Evolutionary conservation across 1,284 basidiomycete species (phyloP).

Genomic region (Erythrobasidium hasegawianum): DNA sequence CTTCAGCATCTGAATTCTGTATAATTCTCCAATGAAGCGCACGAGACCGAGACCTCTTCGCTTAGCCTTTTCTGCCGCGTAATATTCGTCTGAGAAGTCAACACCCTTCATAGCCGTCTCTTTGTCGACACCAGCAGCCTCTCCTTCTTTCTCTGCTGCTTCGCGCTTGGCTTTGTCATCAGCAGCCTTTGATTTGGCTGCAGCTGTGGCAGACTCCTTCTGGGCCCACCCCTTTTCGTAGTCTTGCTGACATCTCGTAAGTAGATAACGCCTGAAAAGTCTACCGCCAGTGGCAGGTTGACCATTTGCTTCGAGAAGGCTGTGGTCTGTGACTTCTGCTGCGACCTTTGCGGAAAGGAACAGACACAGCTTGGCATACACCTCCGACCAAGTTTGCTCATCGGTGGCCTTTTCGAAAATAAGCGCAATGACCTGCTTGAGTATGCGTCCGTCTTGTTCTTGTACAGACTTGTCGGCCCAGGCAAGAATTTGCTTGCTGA

Average conservation of each 20-base stretch:
- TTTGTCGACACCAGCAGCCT: constrained; percentile 44
- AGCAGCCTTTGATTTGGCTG: constrained; percentile 56
- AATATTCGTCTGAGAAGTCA: constrained; percentile 87
- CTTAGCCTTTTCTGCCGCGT: constrained; percentile 93
- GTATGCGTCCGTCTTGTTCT: constrained; percentile 87
- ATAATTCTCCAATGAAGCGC: constrained; percentile 95
- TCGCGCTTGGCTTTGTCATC: constrained; percentile 58
- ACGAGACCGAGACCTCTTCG: constrained; percentile 93
- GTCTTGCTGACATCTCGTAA: constrained; percentile 89
- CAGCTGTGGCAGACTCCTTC: constrained; percentile 55
- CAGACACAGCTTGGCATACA: constrained; percentile 91
- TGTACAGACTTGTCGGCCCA: constrained; percentile 92
- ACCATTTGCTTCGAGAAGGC: constrained; percentile 69
- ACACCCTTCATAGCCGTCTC: constrained; percentile 48
- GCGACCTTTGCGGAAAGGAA: constrained; percentile 91
- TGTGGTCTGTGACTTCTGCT: constrained; percentile 78
- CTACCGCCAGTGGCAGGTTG: constrained; percentile 74
- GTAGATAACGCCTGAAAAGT: constrained; percentile 81
- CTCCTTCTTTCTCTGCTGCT: constrained; percentile 52
- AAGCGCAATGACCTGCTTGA: constrained; percentile 91
- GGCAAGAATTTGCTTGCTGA: constrained; percentile 85
- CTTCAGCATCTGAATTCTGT: constrained; percentile 92
- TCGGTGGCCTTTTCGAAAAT: constrained; percentile 97
- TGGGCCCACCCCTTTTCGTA: constrained; percentile 78
- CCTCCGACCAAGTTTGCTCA: constrained; percentile 93